These are phyloP conservation scores for Malassezia sympodialis DNA, from an alignment of 1,284 basidiomycete genomes.

Conservation along the genomic window DNA sequence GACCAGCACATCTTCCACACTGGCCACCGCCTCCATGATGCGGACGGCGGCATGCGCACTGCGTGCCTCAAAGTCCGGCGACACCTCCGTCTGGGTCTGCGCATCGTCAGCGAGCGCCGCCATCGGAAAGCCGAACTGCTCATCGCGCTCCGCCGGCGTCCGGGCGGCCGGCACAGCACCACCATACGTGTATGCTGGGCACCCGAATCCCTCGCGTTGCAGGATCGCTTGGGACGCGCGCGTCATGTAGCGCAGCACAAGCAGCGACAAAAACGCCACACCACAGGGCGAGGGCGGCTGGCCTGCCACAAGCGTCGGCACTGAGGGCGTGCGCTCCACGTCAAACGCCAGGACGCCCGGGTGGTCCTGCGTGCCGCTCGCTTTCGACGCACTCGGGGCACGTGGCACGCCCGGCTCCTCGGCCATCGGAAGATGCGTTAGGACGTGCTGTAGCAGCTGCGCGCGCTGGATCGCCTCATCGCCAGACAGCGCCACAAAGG, in stretches of 20 bases:
- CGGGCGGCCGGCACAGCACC: neutral
- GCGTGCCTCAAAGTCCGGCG: constrained; percentile 8
- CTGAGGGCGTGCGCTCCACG: constrained; percentile 39
- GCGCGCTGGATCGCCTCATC: constrained; percentile 5
- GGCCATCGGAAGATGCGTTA: constrained; percentile 8
- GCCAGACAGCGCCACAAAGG: constrained; percentile 7
- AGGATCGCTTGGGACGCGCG: constrained; percentile 28
- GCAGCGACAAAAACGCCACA: constrained; percentile 29
- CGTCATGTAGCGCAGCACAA: constrained; percentile 37
- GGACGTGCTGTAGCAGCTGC: constrained; percentile 10
- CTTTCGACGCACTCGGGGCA: constrained; percentile 1
- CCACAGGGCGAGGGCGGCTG: constrained; percentile 31
- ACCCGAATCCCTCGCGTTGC: constrained; percentile 22
- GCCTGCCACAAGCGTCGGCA: constrained; percentile 18
- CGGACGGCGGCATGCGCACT: constrained; percentile 22
- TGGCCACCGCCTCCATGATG: constrained; percentile 31
- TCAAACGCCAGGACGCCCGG: constrained; percentile 33
- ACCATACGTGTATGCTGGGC: constrained; percentile 15
- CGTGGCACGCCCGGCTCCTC: neutral
- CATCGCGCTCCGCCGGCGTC: constrained; percentile 24
- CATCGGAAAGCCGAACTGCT: constrained; percentile 37
- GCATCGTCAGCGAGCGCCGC: constrained; percentile 13
- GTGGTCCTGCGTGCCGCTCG: constrained; percentile 33
- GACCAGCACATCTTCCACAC: constrained; percentile 32
- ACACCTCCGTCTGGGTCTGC: neutral